These are phyloP conservation scores for Geotrichum fermentans DNA, from an alignment of 1,139 yeast genomes.

Conservation along the genomic window DNA sequence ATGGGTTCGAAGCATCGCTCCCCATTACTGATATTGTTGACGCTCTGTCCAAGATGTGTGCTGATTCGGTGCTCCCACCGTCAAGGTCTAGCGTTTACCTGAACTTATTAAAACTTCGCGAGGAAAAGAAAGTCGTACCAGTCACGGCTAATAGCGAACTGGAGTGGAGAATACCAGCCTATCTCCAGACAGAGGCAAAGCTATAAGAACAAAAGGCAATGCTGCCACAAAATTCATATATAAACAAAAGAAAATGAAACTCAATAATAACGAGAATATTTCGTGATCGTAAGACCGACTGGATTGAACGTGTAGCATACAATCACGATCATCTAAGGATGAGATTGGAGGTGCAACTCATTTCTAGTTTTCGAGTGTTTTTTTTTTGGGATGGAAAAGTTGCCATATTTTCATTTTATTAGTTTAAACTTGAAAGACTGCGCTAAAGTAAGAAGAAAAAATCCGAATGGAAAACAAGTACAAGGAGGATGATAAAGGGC, in stretches of 20 bases:
- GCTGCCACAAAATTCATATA: too few species aligned
- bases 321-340: too few species aligned
- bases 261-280: too few species aligned
- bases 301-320: too few species aligned
- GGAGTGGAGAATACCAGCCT: slow-evolving; percentile 1
- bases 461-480: background rate
- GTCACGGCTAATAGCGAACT: background rate
- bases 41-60: slow-evolving; percentile 33
- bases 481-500: background rate
- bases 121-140: slow-evolving; percentile 24
- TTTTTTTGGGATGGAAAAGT: too few species aligned
- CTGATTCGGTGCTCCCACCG: slow-evolving; percentile 29
- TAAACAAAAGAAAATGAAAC: too few species aligned
- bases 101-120: slow-evolving; percentile 35
- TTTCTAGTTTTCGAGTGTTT: too few species aligned
- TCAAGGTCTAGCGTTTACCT: slow-evolving; percentile 35
- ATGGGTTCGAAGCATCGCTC: slow-evolving; percentile 17
- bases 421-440: too few species aligned
- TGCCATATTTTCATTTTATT: too few species aligned
- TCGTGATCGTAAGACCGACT: too few species aligned
- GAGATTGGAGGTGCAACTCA: too few species aligned
- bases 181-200: background rate
- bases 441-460: slow-evolving; percentile 4
- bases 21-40: slow-evolving; percentile 29
- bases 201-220: too few species aligned